Conservation (phyloP, 257 asterid species). For the Cynanchum wilfordii region DNA sequence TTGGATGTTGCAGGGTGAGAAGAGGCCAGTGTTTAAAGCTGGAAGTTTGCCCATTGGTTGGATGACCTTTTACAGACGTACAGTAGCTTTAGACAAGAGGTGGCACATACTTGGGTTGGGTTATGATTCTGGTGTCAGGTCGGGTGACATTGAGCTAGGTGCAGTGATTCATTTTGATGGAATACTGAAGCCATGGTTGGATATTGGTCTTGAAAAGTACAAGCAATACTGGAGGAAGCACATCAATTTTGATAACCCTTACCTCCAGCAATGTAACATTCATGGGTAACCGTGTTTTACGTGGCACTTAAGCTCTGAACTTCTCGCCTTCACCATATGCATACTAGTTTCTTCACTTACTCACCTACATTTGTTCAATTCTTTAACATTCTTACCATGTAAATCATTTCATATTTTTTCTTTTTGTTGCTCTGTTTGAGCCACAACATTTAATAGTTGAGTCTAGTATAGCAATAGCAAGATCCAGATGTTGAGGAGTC, state of each 20-base stretch:
- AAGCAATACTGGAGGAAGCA: constrained; percentile 63
- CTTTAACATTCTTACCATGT: constrained; percentile 45
- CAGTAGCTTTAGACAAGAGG: constrained; percentile 48
- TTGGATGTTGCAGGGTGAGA: constrained; percentile 47
- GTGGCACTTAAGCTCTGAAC: constrained; percentile 1
- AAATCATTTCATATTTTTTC: constrained; percentile 21
- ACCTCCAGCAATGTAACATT: constrained; percentile 75
- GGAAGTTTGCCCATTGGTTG: constrained; percentile 92
- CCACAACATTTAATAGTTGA: constrained; percentile 22
- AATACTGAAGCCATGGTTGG: constrained; percentile 84
- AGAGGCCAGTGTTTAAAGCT: constrained; percentile 48
- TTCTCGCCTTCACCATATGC: constrained; percentile 6
- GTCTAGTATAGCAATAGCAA: constrained; percentile 35
- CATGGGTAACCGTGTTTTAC: constrained; percentile 38
- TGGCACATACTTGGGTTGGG: constrained; percentile 91
- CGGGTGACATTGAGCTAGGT: constrained; percentile 48
- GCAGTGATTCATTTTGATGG: constrained; percentile 88
- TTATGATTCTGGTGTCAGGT: constrained; percentile 44
- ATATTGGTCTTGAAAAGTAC: constrained; percentile 68
- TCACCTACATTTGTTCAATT: constrained; percentile 21
- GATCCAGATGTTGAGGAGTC: constrained; percentile 23
- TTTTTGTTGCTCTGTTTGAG: constrained; percentile 17
- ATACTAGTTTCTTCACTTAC: constrained; percentile 8
- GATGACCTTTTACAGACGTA: constrained; percentile 66
- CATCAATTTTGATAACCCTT: constrained; percentile 63